A percentile compares a stretch with the other conserved stretches of the same genome.
These are phyloP conservation scores for Kwoniella heveanensis DNA, from an alignment of 768 basidiomycete species.

Conservation along the genomic window DNA sequence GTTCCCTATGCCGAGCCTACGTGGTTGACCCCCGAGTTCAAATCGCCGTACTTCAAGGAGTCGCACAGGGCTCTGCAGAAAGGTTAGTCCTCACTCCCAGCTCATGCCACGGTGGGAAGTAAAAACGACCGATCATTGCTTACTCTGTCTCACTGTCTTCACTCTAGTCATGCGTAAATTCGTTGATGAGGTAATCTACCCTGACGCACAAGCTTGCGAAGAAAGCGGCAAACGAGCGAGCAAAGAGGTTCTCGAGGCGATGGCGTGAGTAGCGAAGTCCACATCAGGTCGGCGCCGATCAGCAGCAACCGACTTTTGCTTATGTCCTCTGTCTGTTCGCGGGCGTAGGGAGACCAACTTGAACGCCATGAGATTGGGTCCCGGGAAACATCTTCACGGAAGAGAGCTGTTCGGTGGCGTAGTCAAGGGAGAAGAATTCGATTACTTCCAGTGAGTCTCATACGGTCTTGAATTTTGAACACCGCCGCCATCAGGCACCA, in stretches of 20 bases:
- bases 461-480: background rate
- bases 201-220: slow-evolving; percentile 77
- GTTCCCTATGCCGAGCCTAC: slow-evolving; percentile 87
- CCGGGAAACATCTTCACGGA: slow-evolving; percentile 83
- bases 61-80: slow-evolving; percentile 59
- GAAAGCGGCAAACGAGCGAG: slow-evolving; percentile 87
- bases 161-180: slow-evolving; percentile 65
- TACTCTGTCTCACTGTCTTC: background rate
- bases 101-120: too few species aligned
- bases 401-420: slow-evolving; percentile 71
- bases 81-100: slow-evolving; percentile 22
- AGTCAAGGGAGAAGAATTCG: slow-evolving; percentile 80
- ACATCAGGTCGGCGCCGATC: too few species aligned
- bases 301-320: too few species aligned
- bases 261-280: slow-evolving; percentile 65
- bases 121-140: background rate
- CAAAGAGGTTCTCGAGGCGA: slow-evolving; percentile 72
- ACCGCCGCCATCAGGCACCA: background rate
- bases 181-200: slow-evolving; percentile 68
- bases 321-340: background rate
- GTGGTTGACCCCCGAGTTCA: slow-evolving; percentile 72
- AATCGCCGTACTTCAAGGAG: slow-evolving; percentile 76
- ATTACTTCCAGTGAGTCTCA: slow-evolving; percentile 80
- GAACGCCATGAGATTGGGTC: slow-evolving; percentile 89
- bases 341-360: slow-evolving; percentile 66